These are phyloP conservation scores for Diaporthe vexans DNA, from an alignment of 2,329 filamentous ascomycete genomes.

Conservation along the genomic window DNA sequence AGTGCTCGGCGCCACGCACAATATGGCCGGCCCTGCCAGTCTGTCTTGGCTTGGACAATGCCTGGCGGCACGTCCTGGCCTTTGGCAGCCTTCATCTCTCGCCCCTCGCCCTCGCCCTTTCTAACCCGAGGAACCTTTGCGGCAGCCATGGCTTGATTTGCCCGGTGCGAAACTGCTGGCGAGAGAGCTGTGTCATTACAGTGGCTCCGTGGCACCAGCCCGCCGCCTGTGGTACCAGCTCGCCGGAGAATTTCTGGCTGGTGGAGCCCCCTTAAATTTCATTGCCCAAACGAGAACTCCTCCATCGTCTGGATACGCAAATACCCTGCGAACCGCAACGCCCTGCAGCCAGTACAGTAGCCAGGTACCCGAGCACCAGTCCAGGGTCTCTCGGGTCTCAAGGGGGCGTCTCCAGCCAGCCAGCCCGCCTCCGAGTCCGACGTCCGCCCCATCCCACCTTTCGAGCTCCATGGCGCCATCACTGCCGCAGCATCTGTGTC, in stretches of 20 bases:
- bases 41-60: background rate
- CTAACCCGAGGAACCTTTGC: constrained; percentile 3
- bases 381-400: constrained; percentile 13
- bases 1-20: constrained; percentile 25
- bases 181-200: background rate
- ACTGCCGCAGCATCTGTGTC: constrained; percentile 6
- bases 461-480: constrained; percentile 27
- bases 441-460: constrained; percentile 1
- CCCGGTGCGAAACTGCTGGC: constrained; percentile 7
- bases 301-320: constrained; percentile 1
- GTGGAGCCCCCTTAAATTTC: constrained; percentile 36
- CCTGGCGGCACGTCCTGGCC: background rate
- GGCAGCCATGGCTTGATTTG: constrained; percentile 23
- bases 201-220: constrained; percentile 14
- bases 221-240: background rate
- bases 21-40: background rate
- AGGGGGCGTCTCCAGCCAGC: constrained; percentile 18
- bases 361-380: background rate
- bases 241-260: constrained; percentile 30
- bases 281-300: constrained; percentile 28
- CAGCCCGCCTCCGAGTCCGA: background rate
- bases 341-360: background rate
- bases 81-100: background rate
- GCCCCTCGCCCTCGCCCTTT: background rate
- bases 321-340: background rate